A percentile compares a stretch with the other conserved stretches of the same genome.
Conservation (phyloP, 371 early-diverging fungal species). For the Saksenaea vasiformis region DNA sequence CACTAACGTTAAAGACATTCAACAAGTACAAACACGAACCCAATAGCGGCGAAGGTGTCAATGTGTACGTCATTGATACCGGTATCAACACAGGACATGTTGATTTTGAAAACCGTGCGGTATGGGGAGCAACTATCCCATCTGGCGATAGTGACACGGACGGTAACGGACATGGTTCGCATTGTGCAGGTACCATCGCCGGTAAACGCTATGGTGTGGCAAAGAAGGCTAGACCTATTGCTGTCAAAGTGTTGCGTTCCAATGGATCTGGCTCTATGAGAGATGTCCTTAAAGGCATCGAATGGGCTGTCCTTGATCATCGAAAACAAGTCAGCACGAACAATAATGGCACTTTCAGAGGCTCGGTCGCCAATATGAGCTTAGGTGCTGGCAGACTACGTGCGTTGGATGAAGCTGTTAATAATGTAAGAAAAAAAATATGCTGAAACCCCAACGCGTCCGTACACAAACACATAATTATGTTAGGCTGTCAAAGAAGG, state of each 20-base stretch:
- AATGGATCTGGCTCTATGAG: constrained; percentile 80
- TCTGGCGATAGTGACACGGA: constrained; percentile 71
- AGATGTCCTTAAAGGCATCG: constrained; percentile 73
- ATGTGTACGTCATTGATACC: constrained; percentile 91
- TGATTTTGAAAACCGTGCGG: constrained; percentile 87
- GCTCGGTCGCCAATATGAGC: constrained; percentile 91
- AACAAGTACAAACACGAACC: constrained; percentile 75
- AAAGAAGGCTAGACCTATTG: constrained; percentile 87
- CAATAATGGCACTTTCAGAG: constrained; percentile 61
- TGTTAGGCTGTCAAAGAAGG: constrained; percentile 71
- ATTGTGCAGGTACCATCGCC: constrained; percentile 91
- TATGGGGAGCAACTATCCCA: constrained; percentile 76
- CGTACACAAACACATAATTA: neutral
- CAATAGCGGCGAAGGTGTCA: constrained; percentile 75
- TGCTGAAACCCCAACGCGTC: neutral
- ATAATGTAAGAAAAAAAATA: constrained; percentile 41
- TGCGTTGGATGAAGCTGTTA: constrained; percentile 80
- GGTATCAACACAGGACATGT: constrained; percentile 79
- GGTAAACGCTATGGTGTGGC: constrained; percentile 86
- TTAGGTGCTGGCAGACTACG: constrained; percentile 85
- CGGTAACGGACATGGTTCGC: constrained; percentile 90
- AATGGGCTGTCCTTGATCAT: constrained; percentile 59
- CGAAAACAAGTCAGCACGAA: constrained; percentile 38
- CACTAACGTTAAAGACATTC: constrained; percentile 58
- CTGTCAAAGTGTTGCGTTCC: constrained; percentile 87